Evolutionary conservation across 2,329 filamentous ascomycete species (phyloP), one percentile per base, ranked within the genome.

Genomic region (Fulvia fulva): DNA sequence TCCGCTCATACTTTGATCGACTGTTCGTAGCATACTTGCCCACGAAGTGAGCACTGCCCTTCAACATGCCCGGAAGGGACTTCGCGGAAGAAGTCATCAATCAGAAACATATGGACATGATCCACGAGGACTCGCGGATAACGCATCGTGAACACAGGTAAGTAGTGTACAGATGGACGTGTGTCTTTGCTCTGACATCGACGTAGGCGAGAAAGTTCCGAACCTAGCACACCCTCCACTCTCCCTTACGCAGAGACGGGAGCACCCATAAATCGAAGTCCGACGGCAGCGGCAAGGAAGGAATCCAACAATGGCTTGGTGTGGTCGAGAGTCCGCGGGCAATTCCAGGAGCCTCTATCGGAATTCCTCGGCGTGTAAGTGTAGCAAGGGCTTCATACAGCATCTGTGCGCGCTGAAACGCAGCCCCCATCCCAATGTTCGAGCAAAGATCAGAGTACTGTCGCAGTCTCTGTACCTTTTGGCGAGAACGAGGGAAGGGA

Each of bases 331-430:
- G 71, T 85, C 34, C 78, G 85, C 41, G 72, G 76, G 23, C 65
- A 73, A 23, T 75, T 82, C 37, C 79, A 81, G 61, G 85, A 88
- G 61, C 81, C 80, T 1, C 84, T 89, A 63, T 84, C 85, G 1
- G 87, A 89, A 63, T 89, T 89, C 73, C 81, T 87, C 55, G 87
- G 86, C 26, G 54, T 61, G 25, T 58, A 44, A 26, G 56, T 58
- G n/a, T 21, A 11, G 11, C 11, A 1, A 19, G 14, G 23, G 23
- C 14, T 26, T 30, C 23, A 50, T 28, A 26, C n/a, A n/a, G n/a
- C n/a, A n/a, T n/a, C n/a, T n/a, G n/a, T n/a, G n/a, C n/a, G n/a
- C n/a, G n/a, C n/a, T n/a, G n/a, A n/a, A n/a, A n/a, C n/a, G n/a
- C n/a, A n/a, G n/a, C n/a, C n/a, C n/a, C n/a, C n/a, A n/a, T n/a